Evolutionary conservation across 345 rosid genomes (phyloP), one percentile per base, ranked within the genome.

Genomic region (Citrus inodora): DNA sequence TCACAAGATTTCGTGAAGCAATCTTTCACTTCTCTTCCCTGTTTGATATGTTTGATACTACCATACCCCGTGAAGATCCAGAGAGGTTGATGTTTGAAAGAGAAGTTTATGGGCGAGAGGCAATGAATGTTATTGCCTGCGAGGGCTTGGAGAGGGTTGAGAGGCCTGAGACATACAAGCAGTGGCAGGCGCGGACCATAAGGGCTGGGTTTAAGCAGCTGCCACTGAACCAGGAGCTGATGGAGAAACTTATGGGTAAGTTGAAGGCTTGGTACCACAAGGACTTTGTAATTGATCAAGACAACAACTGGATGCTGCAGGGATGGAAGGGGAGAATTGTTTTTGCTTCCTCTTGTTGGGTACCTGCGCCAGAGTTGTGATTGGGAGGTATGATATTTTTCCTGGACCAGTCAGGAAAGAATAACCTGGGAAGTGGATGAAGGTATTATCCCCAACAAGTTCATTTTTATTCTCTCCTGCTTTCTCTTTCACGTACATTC

Each of bases 311-410:
- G 97, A 86, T 95, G 88, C 81, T 93, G 78, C 92, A 86, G 82
- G 94, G 98, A 58, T 92, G 99, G 99, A 95, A 91, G 87, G 99
- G 99, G 53, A 83, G 98, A 38, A 93, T 90, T 60, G 60, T 89
- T 3, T 79, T 35, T 74, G 93, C 89, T 78, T 82, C 91, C n/a
- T 82, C 92, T 19, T 86, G 92, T 81, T 95, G 98, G 98, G 79
- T 88, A 53, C 88, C 96, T 72, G 82, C 81, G 61, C 83, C 83
- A 79, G 51, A 40, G 22, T 38, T 1, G 1, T 37, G 66, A 38
- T 16, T 48, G 48, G 28, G 58, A 28, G 55, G 73, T 38, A 40
- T 71, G 42, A 33, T 67, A 68, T 51, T 68, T 60, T 74, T 77
- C 17, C 42, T 9, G 37, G 74, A 59, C 53, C 51, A n/a, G 62